These are phyloP conservation scores for Lupinus albus DNA, from an alignment of 306 rosid genomes.

Conservation along the genomic window DNA sequence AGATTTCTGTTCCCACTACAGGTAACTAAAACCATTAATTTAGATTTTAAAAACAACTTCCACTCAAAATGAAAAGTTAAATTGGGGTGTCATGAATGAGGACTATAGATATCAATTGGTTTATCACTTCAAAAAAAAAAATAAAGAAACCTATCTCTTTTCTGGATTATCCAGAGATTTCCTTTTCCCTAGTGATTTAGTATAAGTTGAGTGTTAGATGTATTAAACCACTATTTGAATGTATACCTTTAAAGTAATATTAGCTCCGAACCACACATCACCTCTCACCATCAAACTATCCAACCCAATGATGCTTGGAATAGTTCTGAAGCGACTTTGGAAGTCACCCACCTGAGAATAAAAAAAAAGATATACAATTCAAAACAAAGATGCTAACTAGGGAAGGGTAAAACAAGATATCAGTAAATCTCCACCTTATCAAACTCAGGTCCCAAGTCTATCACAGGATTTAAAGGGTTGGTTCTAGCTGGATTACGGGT, in stretches of 20 bases:
- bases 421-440: slow-evolving; percentile 57
- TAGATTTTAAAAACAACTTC: neutral
- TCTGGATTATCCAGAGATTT: neutral
- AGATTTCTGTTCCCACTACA: neutral
- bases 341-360: slow-evolving; percentile 62
- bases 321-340: slow-evolving; percentile 64
- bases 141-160: neutral
- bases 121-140: neutral
- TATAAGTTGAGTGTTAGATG: neutral
- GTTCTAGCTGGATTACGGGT: slow-evolving; percentile 67
- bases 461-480: slow-evolving; percentile 59
- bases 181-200: neutral
- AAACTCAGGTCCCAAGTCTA: slow-evolving; percentile 76
- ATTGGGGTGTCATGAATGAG: neutral
- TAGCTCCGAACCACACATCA: slow-evolving; percentile 79
- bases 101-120: neutral
- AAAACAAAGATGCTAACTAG: slow-evolving; percentile 9
- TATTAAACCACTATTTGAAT: neutral
- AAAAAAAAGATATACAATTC: slow-evolving; percentile 31
- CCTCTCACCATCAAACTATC: slow-evolving; percentile 74
- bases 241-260: slow-evolving; percentile 66
- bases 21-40: slow-evolving; percentile 20
- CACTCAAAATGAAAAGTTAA: neutral
- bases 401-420: neutral
- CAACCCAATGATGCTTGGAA: slow-evolving; percentile 65